Conservation (phyloP, 441 rosid genomes). For the Sinapis alba region DNA sequence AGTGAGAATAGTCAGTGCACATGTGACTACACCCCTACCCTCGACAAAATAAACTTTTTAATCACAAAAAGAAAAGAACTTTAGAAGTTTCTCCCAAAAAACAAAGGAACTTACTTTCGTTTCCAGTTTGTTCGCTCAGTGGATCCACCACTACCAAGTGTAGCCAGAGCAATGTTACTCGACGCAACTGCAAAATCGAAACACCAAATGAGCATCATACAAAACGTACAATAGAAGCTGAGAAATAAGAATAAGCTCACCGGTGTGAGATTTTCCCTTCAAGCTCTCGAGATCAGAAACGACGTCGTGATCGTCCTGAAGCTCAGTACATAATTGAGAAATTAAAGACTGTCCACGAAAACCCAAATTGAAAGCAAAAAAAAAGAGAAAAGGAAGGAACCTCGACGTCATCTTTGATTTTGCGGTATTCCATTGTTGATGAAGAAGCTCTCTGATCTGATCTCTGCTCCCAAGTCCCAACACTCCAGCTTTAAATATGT, state of each 20-base stretch:
- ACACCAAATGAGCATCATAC: slow-evolving; percentile 14
- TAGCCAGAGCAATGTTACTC: slow-evolving; percentile 46
- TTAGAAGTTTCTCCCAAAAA: neutral
- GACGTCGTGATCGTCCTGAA: slow-evolving; percentile 46
- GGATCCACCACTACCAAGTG: slow-evolving; percentile 42
- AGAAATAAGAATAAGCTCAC: slow-evolving; percentile 24
- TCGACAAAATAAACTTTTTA: slow-evolving; percentile 10
- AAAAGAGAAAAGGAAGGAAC: slow-evolving; percentile 30
- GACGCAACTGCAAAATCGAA: slow-evolving; percentile 42
- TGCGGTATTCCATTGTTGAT: slow-evolving; percentile 67
- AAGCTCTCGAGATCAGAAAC: slow-evolving; percentile 61
- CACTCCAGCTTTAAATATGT: neutral
- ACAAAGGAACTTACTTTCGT: slow-evolving; percentile 60
- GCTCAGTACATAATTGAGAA: slow-evolving; percentile 30
- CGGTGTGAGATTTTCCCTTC: slow-evolving; percentile 52
- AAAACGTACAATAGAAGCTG: neutral
- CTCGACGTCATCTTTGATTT: slow-evolving; percentile 72
- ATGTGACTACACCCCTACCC: slow-evolving; percentile 73
- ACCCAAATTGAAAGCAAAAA: neutral
- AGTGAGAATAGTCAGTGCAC: slow-evolving; percentile 82
- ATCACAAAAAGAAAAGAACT: neutral
- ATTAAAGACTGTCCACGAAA: neutral
- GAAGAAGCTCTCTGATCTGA: slow-evolving; percentile 36
- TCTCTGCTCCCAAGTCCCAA: slow-evolving; percentile 18
- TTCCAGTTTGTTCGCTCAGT: slow-evolving; percentile 69